Percentiles rank a stretch among this genome's conserved stretches.
Evolutionary conservation across 2,329 filamentous ascomycete species (phyloP).

Genomic region (Fusarium anthophilum): DNA sequence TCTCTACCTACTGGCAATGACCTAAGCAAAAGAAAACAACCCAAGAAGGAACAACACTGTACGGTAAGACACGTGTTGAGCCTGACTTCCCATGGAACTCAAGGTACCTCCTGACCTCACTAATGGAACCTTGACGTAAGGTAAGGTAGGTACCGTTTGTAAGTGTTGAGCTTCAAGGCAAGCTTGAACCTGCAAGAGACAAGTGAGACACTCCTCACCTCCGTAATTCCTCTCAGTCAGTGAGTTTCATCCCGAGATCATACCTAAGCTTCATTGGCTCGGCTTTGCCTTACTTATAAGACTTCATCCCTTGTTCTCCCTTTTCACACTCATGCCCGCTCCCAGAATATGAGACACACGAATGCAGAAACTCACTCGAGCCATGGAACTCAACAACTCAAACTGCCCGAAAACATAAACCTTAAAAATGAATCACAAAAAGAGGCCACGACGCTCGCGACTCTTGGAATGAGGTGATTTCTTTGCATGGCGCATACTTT

Average conservation of each 20-base stretch:
- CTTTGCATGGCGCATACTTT: background rate
- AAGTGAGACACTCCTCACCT: slow-evolving; percentile 12
- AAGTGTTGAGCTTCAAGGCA: background rate
- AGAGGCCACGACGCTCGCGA: background rate
- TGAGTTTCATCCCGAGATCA: background rate
- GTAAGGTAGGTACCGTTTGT: background rate
- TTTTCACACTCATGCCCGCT: background rate
- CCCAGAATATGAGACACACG: background rate
- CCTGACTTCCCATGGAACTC: background rate
- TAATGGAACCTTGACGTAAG: too few relatives aligned
- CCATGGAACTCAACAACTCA: background rate
- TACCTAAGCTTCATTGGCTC: background rate
- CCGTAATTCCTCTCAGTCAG: background rate
- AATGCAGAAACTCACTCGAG: background rate
- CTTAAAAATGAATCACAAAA: background rate
- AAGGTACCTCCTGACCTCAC: background rate
- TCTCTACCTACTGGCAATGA: background rate
- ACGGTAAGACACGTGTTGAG: slow-evolving; percentile 4
- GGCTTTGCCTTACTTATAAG: background rate
- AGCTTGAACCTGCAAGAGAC: background rate
- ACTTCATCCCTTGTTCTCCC: background rate
- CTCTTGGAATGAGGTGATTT: slow-evolving; percentile 13
- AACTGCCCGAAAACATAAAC: slow-evolving; percentile 12
- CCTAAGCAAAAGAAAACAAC: background rate
- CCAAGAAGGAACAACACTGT: background rate